phyloP scores from a whole-genome alignment of 768 basidiomycete species.

The Pleurotus pulmonarius region DNA sequence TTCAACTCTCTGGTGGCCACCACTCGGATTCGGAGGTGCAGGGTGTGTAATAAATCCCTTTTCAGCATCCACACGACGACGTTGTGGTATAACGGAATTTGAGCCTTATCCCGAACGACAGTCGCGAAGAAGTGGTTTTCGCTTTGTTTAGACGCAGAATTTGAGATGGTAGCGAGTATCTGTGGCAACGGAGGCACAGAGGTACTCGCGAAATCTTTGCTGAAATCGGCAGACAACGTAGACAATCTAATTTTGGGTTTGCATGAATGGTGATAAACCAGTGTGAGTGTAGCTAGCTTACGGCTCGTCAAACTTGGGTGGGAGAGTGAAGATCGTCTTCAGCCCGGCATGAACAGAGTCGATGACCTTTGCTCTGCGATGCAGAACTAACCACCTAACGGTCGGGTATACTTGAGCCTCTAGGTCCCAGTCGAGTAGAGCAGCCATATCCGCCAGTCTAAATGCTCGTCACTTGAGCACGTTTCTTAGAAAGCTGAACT shows the following conservation, averaged over 20 bases:
- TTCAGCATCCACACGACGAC: conserved; percentile 91
- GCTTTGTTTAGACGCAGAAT: conserved; percentile 56
- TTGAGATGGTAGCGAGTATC: conserved; percentile 74
- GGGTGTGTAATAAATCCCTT: conserved; percentile 77
- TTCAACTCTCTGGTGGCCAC: conserved; percentile 79
- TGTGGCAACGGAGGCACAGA: conserved; percentile 67
- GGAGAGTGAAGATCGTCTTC: conserved; percentile 78
- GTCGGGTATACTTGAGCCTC: conserved; percentile 82
- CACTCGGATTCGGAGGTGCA: conserved; percentile 83
- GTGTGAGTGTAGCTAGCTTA: conserved; percentile 39
- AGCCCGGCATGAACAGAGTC: conserved; percentile 78
- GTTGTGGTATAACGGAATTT: conserved; percentile 68
- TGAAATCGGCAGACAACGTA: conserved; percentile 56
- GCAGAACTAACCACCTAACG: conserved; percentile 91
- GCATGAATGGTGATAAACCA: conserved; percentile 1
- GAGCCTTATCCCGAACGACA: conserved; percentile 66
- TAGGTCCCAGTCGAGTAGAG: conserved; percentile 77
- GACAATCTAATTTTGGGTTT: conserved; percentile 36
- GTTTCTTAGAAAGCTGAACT: conserved; percentile 22
- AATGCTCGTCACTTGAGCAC: conserved; percentile 1
- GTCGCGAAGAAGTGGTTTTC: conserved; percentile 80
- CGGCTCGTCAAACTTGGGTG: conserved; percentile 59
- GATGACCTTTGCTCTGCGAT: conserved; percentile 85
- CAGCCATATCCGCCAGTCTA: conserved; percentile 78
- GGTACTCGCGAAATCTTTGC: conserved; percentile 51